Conservation (phyloP, 208 protist genomes). For the Naegleria gruberi region DNA sequence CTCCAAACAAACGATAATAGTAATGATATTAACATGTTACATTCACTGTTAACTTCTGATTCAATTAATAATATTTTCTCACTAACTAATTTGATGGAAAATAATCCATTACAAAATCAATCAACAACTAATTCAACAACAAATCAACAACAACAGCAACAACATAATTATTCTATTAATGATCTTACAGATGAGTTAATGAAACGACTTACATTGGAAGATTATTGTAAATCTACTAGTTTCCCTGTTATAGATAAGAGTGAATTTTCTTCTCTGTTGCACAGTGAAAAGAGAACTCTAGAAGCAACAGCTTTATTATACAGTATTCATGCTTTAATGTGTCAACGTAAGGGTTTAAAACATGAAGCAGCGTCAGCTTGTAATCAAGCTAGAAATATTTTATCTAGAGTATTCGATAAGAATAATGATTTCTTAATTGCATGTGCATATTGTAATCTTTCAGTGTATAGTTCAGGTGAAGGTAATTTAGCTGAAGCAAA, state of each 20-base stretch:
- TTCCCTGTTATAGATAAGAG: neutral
- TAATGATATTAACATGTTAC: neutral
- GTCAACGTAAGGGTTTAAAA: neutral
- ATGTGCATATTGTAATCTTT: neutral
- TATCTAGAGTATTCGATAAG: neutral
- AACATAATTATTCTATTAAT: neutral
- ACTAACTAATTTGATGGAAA: neutral
- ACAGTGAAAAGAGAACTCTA: neutral
- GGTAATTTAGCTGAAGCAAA: neutral
- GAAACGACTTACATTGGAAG: neutral
- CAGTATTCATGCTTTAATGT: neutral
- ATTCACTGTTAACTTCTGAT: neutral
- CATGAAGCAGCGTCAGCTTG: neutral
- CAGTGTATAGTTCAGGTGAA: neutral
- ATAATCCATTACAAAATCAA: neutral
- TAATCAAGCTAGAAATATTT: neutral
- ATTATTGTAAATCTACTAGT: neutral
- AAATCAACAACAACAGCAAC: too few relatives aligned
- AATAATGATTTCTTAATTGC: neutral
- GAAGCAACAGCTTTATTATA: neutral
- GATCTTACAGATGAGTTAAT: neutral
- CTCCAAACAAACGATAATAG: neutral
- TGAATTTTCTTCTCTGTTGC: neutral
- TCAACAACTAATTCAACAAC: neutral
- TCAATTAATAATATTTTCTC: neutral